These are phyloP conservation scores for Cladorrhinum sp. DNA, from an alignment of 2,329 filamentous ascomycete genomes.

Conservation along the genomic window DNA sequence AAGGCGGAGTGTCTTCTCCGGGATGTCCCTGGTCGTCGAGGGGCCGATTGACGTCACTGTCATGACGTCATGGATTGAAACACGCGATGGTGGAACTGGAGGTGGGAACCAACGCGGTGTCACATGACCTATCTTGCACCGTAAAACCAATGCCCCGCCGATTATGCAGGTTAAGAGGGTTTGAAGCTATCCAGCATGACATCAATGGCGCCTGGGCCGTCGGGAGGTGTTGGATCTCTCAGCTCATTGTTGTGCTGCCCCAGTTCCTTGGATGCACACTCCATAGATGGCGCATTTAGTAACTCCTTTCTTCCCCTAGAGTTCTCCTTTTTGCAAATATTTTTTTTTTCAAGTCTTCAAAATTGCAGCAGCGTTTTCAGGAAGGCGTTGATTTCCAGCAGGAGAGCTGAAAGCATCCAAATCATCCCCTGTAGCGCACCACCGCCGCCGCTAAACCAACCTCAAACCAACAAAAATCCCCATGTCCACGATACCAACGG, in stretches of 20 bases:
- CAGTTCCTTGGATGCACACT: too few relatives aligned
- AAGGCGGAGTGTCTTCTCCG: background rate
- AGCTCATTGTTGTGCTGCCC: too few relatives aligned
- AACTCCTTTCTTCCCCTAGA: too few relatives aligned
- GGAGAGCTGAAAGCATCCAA: too few relatives aligned
- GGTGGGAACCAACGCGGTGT: background rate
- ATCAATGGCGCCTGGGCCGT: conserved; percentile 9
- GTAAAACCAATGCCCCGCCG: background rate
- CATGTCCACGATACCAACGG: conserved; percentile 25
- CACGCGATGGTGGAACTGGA: background rate
- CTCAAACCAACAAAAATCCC: background rate
- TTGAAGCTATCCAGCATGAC: conserved; percentile 8
- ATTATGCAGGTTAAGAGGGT: conserved; percentile 3
- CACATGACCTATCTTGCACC: background rate
- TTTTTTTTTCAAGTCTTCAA: background rate
- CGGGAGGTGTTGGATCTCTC: too few relatives aligned
- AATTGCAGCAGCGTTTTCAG: too few relatives aligned
- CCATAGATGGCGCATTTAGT: too few relatives aligned
- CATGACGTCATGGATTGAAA: background rate
- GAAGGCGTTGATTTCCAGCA: too few relatives aligned
- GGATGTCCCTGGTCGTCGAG: background rate
- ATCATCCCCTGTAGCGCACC: background rate
- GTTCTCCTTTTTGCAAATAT: too few relatives aligned
- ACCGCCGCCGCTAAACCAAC: background rate
- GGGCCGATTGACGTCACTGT: background rate